Base-by-base conservation (phyloP, 2,329 filamentous ascomycete species). In the Trichophyton schoenleinii region DNA sequence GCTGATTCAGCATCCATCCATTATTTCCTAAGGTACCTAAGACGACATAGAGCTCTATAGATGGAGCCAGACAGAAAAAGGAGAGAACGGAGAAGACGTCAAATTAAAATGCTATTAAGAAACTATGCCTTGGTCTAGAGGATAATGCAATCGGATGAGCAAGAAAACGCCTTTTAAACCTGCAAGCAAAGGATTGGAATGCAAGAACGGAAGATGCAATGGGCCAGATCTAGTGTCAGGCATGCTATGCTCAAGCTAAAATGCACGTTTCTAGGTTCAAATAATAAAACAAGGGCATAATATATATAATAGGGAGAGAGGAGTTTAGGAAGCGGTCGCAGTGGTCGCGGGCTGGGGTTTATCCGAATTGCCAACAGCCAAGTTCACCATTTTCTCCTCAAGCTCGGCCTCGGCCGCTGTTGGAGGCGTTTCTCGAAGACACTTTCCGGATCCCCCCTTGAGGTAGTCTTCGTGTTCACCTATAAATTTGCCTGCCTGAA, bases 391-490 rank as follows among this genome's bases (percentile, higher is more conserved):
- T 48, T 68, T 67, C 62, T 67, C 63, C 62, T 62, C 57, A 25
- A 66, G 48, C 41, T 20, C 58, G 6, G 52, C 55, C 11, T 28
- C 34, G n/a, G 18, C n/a, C 28, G 31, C 25, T 41, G 44, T 11
- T 34, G 65, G 65, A 61, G 70, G 67, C 11, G 63, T 67, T 61
- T 75, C 73, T 6, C 71, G 69, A 53, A 75, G 61, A 59, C 73
- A 73, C 55, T 73, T 73, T 20, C 72, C 70, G 22, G 74, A 68
- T 9, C 82, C 84, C n/a, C 92, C 92, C 65, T 85, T 84, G n/a
- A 99, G 79, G 69, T 92, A 96, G 63, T 85, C 82, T 77, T 99
- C 94, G 59, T 83, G 87, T 77, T 96, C 91, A 31, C 94, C 94
- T 66, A 96, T 81, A 64, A 83, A 78, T 76, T 88, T 88, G 20